A percentile compares a stretch with the other conserved stretches of the same genome.
Evolutionary conservation across 352 stramenopile species (phyloP).

Genomic region (Phytophthora tentaculata): DNA sequence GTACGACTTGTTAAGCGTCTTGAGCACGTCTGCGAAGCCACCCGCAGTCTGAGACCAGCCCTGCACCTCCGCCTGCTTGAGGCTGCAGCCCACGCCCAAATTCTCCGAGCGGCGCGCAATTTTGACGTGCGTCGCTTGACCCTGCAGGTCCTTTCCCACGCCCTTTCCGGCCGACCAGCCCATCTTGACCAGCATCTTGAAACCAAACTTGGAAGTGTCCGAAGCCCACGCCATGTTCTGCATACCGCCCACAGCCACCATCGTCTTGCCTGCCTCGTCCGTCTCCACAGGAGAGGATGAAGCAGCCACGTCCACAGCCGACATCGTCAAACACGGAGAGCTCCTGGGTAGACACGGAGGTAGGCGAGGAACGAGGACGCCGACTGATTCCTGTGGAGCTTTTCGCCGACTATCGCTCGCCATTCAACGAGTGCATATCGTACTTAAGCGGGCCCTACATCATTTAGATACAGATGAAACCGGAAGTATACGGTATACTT

Average conservation of each 20-base stretch:
- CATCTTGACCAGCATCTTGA: conserved; percentile 97
- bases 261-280: conserved; percentile 51
- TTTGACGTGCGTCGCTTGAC: conserved; percentile 87
- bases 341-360: conserved; percentile 7
- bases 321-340: conserved; percentile 23
- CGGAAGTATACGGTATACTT: too few species aligned
- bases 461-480: background rate
- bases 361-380: background rate
- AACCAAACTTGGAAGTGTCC: conserved; percentile 94
- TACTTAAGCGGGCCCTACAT: background rate
- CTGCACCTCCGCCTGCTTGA: conserved; percentile 90
- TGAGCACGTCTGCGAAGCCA: conserved; percentile 87
- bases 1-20: conserved; percentile 87
- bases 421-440: conserved; percentile 7
- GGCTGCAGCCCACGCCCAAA: conserved; percentile 91
- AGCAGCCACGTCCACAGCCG: conserved; percentile 34
- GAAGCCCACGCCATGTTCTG: conserved; percentile 90
- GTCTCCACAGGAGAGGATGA: conserved; percentile 29
- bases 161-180: conserved; percentile 94
- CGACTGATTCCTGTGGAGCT: conserved; percentile 9
- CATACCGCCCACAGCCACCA: conserved; percentile 85
- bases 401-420: conserved; percentile 16
- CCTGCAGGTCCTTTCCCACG: conserved; percentile 94
- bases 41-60: conserved; percentile 81
- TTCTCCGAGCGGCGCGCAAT: conserved; percentile 88